Percentiles rank a stretch among this genome's conserved stretches.
Evolutionary conservation across 768 basidiomycete genomes (phyloP).

Genomic region (Macrolepiota fuliginosa): DNA sequence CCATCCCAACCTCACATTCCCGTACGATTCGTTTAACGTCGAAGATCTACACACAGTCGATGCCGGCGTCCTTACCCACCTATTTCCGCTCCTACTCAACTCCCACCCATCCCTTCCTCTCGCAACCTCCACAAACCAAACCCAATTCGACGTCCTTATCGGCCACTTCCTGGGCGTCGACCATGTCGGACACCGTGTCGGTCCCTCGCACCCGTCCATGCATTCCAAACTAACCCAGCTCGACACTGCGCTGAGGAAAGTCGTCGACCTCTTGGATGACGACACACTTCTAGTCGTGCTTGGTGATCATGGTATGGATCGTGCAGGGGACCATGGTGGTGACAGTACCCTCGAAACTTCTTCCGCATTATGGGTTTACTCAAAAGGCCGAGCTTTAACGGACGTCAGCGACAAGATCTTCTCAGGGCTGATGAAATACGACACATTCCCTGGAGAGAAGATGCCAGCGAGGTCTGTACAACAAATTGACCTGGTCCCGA

Average conservation of each 20-base stretch:
- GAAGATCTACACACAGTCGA: slow-evolving; percentile 98
- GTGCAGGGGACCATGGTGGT: slow-evolving; percentile 92
- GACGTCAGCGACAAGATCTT: slow-evolving; percentile 35
- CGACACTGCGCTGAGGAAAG: slow-evolving; percentile 70
- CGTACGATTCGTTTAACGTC: slow-evolving; percentile 97
- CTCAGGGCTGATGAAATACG: slow-evolving; percentile 48
- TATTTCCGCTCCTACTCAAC: slow-evolving; percentile 74
- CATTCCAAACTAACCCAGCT: slow-evolving; percentile 83
- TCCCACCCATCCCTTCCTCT: not conserved
- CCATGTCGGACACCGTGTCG: slow-evolving; percentile 93
- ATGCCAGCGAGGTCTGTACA: slow-evolving; percentile 65
- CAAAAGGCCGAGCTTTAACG: slow-evolving; percentile 61
- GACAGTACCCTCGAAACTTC: slow-evolving; percentile 82
- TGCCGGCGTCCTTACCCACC: slow-evolving; percentile 78
- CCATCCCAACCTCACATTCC: slow-evolving; percentile 66
- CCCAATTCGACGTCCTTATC: slow-evolving; percentile 82
- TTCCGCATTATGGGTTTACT: slow-evolving; percentile 89
- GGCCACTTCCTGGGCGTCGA: slow-evolving; percentile 96
- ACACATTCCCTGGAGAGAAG: slow-evolving; percentile 57
- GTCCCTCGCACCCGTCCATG: slow-evolving; percentile 88
- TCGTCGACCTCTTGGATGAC: slow-evolving; percentile 75
- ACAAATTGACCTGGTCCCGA: slow-evolving; percentile 92
- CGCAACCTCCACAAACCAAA: slow-evolving; percentile 18
- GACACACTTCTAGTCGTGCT: slow-evolving; percentile 89
- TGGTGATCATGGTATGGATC: slow-evolving; percentile 98